Conservation (phyloP, 1,139 yeast genomes). For the Torulaspora pretoriensis region DNA sequence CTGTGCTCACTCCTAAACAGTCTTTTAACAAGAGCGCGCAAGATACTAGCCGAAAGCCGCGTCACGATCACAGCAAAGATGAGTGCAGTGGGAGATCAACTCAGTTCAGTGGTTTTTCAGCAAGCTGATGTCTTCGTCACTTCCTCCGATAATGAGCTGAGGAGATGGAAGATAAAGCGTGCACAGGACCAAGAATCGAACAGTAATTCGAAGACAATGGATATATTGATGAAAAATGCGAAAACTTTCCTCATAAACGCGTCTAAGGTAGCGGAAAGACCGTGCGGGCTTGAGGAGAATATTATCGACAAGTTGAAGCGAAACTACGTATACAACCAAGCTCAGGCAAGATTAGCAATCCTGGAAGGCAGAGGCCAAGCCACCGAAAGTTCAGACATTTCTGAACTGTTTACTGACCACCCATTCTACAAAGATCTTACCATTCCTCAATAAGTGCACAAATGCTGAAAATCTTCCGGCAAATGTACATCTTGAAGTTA, state of each 20-base stretch:
- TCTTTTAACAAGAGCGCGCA: slow-evolving; percentile 17
- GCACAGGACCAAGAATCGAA: neutral
- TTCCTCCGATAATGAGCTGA: slow-evolving; percentile 30
- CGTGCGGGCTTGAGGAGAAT: slow-evolving; percentile 34
- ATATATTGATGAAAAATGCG: slow-evolving; percentile 28
- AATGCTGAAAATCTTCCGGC: too few species aligned
- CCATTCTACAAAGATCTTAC: slow-evolving; percentile 15
- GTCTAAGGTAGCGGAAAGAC: slow-evolving; percentile 23
- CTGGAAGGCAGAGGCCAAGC: slow-evolving; percentile 9
- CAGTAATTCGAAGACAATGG: slow-evolving; percentile 10
- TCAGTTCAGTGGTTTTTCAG: slow-evolving; percentile 29
- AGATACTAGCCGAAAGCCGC: slow-evolving; percentile 16
- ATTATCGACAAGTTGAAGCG: slow-evolving; percentile 32
- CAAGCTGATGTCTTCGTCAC: slow-evolving; percentile 27
- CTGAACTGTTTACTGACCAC: slow-evolving; percentile 18
- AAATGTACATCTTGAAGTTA: too few species aligned
- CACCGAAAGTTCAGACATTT: slow-evolving; percentile 5
- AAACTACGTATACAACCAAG: slow-evolving; percentile 31
- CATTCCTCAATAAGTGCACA: neutral
- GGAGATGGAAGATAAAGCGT: slow-evolving; percentile 21
- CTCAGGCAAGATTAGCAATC: slow-evolving; percentile 16
- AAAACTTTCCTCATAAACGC: slow-evolving; percentile 26
- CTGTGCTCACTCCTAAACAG: slow-evolving; percentile 23
- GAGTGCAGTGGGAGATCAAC: slow-evolving; percentile 15
- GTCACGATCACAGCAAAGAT: slow-evolving; percentile 15